phyloP scores from a whole-genome alignment of 192 early-diverging fungal species.

The Mortierella hygrophila region DNA sequence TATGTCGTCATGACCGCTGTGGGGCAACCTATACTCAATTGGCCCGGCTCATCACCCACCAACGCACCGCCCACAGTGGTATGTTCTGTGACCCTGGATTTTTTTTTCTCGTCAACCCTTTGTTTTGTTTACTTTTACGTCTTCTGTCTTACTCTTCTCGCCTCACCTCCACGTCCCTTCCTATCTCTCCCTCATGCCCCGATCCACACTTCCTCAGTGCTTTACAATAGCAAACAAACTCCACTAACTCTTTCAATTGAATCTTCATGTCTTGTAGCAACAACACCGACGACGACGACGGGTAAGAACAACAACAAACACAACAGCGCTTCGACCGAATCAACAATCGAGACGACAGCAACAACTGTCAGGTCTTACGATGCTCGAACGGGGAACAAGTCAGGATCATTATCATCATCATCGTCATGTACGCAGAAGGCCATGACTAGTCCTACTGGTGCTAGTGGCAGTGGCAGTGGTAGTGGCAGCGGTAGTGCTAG shows the following conservation, averaged over 20 bases:
- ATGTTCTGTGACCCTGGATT: slow-evolving; percentile 12
- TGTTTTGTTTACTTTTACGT: too few relatives aligned
- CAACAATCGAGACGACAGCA: neutral
- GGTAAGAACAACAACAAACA: neutral
- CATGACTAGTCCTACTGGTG: neutral
- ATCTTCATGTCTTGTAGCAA: too few relatives aligned
- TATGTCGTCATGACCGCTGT: slow-evolving; percentile 47
- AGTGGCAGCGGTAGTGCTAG: too few relatives aligned
- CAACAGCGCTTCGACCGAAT: neutral
- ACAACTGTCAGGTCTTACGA: neutral
- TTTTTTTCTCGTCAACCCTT: too few relatives aligned
- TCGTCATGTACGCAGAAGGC: neutral
- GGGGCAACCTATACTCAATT: slow-evolving; percentile 49
- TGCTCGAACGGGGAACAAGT: neutral
- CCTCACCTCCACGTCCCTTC: too few relatives aligned
- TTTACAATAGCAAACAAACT: too few relatives aligned
- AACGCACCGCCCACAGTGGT: slow-evolving; percentile 44
- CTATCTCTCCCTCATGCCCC: neutral
- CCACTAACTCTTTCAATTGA: too few relatives aligned
- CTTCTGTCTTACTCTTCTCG: too few relatives aligned
- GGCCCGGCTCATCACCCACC: slow-evolving; percentile 46
- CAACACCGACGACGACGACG: neutral
- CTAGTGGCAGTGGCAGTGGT: neutral
- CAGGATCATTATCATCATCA: too few relatives aligned
- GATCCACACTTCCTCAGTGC: too few relatives aligned